These are phyloP conservation scores for Rusavskia elegans DNA, from an alignment of 495 filamentous ascomycete species.

Conservation along the genomic window DNA sequence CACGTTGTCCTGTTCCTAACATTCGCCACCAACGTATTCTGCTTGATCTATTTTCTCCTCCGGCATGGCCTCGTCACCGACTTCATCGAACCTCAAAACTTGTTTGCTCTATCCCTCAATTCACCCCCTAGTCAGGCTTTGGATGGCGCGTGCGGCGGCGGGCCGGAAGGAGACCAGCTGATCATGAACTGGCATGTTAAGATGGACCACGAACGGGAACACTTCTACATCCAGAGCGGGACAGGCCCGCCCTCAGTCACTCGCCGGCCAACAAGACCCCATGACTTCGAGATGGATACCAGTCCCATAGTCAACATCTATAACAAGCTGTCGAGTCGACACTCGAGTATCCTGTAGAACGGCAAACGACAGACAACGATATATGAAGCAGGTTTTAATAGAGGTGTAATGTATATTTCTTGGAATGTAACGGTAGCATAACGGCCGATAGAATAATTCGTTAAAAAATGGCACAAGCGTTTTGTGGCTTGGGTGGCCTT, in stretches of 20 bases:
- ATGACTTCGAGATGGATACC: not conserved
- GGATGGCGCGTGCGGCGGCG: constrained; percentile 47
- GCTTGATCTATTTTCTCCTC: constrained; percentile 36
- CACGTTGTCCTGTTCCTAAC: constrained; percentile 43
- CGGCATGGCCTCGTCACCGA: constrained; percentile 45
- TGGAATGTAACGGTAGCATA: too few species aligned
- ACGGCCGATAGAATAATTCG: too few species aligned
- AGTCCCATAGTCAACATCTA: not conserved
- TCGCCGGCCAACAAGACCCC: not conserved
- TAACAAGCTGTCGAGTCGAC: not conserved
- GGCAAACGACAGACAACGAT: not conserved
- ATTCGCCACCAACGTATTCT: constrained; percentile 45
- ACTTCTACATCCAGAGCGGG: constrained; percentile 5
- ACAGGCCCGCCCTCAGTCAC: not conserved
- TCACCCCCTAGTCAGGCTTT: constrained; percentile 39
- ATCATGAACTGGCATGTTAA: constrained; percentile 43
- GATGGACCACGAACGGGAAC: constrained; percentile 5
- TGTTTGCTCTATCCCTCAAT: constrained; percentile 55
- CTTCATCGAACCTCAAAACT: constrained; percentile 58
- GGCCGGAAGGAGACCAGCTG: constrained; percentile 36
- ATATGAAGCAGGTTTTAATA: not conserved
- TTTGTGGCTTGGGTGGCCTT: too few species aligned
- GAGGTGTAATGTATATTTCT: too few species aligned
- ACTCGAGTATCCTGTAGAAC: not conserved
- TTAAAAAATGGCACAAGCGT: too few species aligned